These are phyloP conservation scores for Drosera spatulata DNA, from an alignment of 179 eudicot genomes.

Conservation along the genomic window DNA sequence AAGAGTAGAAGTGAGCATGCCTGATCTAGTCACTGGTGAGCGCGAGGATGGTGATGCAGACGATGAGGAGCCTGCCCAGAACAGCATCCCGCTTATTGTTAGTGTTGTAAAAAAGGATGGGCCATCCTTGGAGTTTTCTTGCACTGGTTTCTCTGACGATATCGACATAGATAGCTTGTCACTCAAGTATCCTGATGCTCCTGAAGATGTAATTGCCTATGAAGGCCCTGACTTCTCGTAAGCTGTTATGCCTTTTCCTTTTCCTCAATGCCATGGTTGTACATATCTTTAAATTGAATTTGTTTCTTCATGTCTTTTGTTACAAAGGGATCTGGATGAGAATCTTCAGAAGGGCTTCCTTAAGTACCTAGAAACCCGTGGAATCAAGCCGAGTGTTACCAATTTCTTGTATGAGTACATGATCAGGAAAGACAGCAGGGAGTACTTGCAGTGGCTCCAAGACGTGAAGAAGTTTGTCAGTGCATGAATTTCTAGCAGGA, in stretches of 20 bases:
- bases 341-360: conserved; percentile 84
- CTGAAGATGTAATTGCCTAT: conserved; percentile 57
- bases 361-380: conserved; percentile 75
- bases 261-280: conserved; percentile 13
- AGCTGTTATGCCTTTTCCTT: too few relatives aligned
- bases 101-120: conserved; percentile 39
- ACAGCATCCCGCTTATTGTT: conserved; percentile 46
- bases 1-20: conserved; percentile 54
- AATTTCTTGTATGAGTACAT: conserved; percentile 80
- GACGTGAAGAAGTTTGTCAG: conserved; percentile 55
- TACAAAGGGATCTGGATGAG: conserved; percentile 19
- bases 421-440: conserved; percentile 63
- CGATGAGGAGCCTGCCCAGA: conserved; percentile 14
- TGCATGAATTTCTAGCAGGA: conserved; percentile 16
- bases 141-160: conserved; percentile 71
- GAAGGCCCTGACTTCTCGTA: conserved; percentile 82
- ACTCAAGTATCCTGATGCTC: conserved; percentile 31
- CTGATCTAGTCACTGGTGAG: conserved; percentile 46
- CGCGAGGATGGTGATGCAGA: conserved; percentile 29
- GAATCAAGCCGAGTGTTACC: conserved; percentile 62
- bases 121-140: conserved; percentile 50
- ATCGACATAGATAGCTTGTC: conserved; percentile 46
- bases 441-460: conserved; percentile 66
- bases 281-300: not conserved
- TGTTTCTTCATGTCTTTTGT: not conserved